Evolutionary conservation across 2,329 filamentous ascomycete genomes (phyloP).

Genomic region (Aureobasidium namibiae): DNA sequence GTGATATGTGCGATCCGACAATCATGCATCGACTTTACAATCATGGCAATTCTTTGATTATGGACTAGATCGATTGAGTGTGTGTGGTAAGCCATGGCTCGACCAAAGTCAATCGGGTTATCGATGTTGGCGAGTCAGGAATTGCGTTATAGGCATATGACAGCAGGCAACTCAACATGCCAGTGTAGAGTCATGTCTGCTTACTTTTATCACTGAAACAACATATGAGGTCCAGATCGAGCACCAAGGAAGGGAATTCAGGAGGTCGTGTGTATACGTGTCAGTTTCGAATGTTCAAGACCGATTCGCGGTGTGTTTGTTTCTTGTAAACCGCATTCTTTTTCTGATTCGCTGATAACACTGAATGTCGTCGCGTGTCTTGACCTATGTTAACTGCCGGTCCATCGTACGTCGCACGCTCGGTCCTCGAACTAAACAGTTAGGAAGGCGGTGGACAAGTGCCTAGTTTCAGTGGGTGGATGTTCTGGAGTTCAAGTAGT

Average conservation of each 20-base stretch:
- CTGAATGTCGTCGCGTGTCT: background rate
- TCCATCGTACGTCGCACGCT: background rate
- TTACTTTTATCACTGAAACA: background rate
- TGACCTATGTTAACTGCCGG: background rate
- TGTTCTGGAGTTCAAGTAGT: conserved; percentile 2
- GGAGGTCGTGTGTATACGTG: background rate
- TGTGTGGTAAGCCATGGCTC: background rate
- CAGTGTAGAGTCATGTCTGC: background rate
- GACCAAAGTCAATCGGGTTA: background rate
- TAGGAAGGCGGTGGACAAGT: conserved; percentile 4
- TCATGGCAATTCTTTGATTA: background rate
- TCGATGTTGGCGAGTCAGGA: background rate
- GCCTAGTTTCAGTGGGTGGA: conserved; percentile 2
- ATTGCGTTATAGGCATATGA: background rate
- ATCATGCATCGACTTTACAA: background rate
- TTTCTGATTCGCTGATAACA: background rate
- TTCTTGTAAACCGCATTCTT: background rate
- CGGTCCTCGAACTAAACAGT: background rate
- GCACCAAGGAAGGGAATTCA: background rate
- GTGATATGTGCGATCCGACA: background rate
- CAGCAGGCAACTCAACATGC: background rate
- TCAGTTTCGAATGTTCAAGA: background rate
- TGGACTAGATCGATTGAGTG: background rate
- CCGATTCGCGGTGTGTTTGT: conserved; percentile 3
- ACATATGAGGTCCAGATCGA: background rate